Percentiles rank a stretch among this genome's conserved stretches.
phyloP scores from a whole-genome alignment of 129 eudicot species.

The Flaveria ramosissima region DNA sequence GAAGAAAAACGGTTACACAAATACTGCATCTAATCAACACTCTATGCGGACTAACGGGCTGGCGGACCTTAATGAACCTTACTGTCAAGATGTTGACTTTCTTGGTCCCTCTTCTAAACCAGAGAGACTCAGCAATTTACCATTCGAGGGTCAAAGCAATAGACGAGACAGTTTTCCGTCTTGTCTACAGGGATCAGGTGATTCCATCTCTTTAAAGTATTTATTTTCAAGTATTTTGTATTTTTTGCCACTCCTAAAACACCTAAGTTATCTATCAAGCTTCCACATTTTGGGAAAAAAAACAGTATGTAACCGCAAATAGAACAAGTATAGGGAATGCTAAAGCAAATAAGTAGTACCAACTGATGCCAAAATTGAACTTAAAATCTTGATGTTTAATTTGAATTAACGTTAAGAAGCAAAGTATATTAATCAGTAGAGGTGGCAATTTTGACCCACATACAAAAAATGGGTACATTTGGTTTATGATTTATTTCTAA shows the following conservation, averaged over 20 bases:
- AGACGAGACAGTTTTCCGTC: conserved; percentile 60
- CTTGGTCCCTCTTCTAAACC: conserved; percentile 37
- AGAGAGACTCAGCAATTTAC: conserved; percentile 20
- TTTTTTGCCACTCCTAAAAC: background rate
- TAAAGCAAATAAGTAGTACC: background rate
- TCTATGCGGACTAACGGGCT: conserved; percentile 47
- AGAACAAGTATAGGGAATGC: background rate
- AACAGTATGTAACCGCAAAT: background rate
- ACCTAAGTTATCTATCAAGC: conserved; percentile 24
- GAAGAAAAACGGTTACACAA: conserved; percentile 32
- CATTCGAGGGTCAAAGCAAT: conserved; percentile 43
- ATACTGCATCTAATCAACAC: conserved; percentile 36
- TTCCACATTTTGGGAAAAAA: conserved; percentile 75
- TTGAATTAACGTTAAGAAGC: background rate
- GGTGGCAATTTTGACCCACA: background rate
- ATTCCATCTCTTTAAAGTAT: background rate
- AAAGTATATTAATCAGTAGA: background rate
- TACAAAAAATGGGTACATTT: background rate
- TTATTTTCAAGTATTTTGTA: background rate
- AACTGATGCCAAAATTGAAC: background rate
- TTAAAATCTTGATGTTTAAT: background rate
- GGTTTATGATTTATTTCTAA: background rate
- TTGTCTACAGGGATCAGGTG: conserved; percentile 64
- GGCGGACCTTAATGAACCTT: conserved; percentile 92
- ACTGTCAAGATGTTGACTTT: conserved; percentile 57